Percentiles rank a stretch among this genome's conserved stretches.
Conservation (phyloP, 441 rosid genomes). For the Sinapis alba region DNA sequence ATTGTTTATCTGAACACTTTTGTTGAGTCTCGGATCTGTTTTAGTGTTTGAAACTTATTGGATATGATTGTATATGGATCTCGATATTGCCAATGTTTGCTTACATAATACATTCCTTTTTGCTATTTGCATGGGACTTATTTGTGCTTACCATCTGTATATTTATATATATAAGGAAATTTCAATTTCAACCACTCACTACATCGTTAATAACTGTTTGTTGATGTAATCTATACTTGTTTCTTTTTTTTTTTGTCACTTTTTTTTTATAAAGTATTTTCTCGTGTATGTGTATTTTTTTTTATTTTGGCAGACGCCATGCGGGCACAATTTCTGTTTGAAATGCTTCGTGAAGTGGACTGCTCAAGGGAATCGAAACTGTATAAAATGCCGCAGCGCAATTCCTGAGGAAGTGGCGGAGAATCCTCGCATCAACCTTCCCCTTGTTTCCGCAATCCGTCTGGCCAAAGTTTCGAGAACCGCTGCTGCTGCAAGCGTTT, state of each 20-base stretch:
- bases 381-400: background rate
- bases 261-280: background rate
- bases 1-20: background rate
- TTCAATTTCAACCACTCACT: background rate
- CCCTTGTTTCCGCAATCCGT: background rate
- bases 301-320: background rate
- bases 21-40: background rate
- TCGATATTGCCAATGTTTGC: background rate
- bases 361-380: background rate
- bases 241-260: background rate
- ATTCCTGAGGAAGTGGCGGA: background rate
- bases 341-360: slow-evolving; percentile 2
- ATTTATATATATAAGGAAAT: background rate
- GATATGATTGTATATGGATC: background rate
- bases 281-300: background rate
- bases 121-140: background rate
- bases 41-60: background rate
- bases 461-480: background rate
- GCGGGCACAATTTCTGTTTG: background rate
- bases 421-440: background rate
- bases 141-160: background rate
- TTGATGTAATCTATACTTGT: background rate
- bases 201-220: background rate
- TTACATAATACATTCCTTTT: background rate
- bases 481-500: background rate